Base-by-base conservation (phyloP, 2,329 filamentous ascomycete genomes). In the Boeremia lycopersici region DNA sequence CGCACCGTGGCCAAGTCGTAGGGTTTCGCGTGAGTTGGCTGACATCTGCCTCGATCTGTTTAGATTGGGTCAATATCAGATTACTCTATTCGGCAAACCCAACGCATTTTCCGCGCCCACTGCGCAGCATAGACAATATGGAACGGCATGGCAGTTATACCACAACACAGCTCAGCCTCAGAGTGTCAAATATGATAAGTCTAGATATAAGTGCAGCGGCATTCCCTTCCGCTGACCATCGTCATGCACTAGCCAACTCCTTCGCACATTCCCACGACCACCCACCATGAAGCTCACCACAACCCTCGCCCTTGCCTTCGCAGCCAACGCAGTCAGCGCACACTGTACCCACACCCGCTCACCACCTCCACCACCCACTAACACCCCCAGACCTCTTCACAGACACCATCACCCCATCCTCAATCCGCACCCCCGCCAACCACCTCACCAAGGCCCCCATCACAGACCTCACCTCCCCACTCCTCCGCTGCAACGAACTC, bases 401-500 rank as follows among this genome's bases (percentile, higher is more conserved):
- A 7, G 63, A 62, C 26, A 64, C 67, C n/a, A 38, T 56, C 12
- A 63, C 71, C 47, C 73, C 71, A 71, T 59, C 67, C 39, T 66
- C 64, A 25, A 69, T 74, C 43, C 69, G 72, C 39, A 63, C 61
- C 45, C 74, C 72, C 12, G 59, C 60, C 29, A 74, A 74, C 61
- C 61, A 62, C 56, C 62, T 73, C 33, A 61, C 57, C 48, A 69
- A 71, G 40, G 72, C 48, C 13, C 64, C 65, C 15, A 56, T 72
- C 23, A 63, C 57, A 19, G 72, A 76, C 38, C 69, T 74, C 13
- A 59, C 59, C 10, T 68, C 67, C 2, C 15, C 49, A 4, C 65
- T 67, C 30, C 69, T 76, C 28, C 69, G 73, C 26, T 76, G 73
- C 65, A 74, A 73, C 57, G 65, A 67, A 44, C 59, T 68, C 52